Base-by-base conservation (phyloP, 345 rosid species). In the Viola odorata region DNA sequence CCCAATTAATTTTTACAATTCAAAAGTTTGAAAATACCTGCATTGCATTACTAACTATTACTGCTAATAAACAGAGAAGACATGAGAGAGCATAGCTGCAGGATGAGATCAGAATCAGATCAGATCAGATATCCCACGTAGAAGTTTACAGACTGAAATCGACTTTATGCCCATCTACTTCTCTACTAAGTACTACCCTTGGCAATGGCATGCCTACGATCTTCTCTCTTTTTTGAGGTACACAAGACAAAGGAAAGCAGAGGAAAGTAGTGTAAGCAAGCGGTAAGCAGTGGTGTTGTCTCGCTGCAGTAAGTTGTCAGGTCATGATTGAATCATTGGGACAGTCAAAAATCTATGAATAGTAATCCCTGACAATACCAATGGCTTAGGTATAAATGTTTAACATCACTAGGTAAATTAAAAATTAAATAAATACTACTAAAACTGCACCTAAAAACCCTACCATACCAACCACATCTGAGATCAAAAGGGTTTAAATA, bases 281-380 rank as follows among this genome's bases (percentile, higher is more conserved):
- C 32, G 2, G 32, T 23, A 23, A 23, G 32, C 32, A 23, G 32
- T 23, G 32, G 32, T 23, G 68, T 66, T 70, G 58, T 44, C 68
- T 60, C 45, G 23, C 62, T 41, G 60, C 23, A 63, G 60, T 48
- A 47, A 4, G 1, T 23, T 60, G 68, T 61, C 80, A 70, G 61
- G 66, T 42, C 64, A 67, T 65, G 74, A 71, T 69, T 76, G 62
- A 70, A 73, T 71, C 75, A 71, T 74, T 73, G 75, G 73, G 69
- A 53, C 76, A 55, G 40, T 70, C 41, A 23, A 67, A 69, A 63
- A 52, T 41, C 62, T 58, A 69, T 57, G 69, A 57, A 14, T 55
- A 61, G 16, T 41, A 41, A 39, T 23, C 47, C 12, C 61, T 61
- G 48, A 23, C 54, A 44, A 23, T 23, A 23, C 32, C 32, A 23